Evolutionary conservation across 768 basidiomycete genomes (phyloP), one percentile per base, ranked within the genome.

Genomic region (Porpolomopsis calyptriformis): DNA sequence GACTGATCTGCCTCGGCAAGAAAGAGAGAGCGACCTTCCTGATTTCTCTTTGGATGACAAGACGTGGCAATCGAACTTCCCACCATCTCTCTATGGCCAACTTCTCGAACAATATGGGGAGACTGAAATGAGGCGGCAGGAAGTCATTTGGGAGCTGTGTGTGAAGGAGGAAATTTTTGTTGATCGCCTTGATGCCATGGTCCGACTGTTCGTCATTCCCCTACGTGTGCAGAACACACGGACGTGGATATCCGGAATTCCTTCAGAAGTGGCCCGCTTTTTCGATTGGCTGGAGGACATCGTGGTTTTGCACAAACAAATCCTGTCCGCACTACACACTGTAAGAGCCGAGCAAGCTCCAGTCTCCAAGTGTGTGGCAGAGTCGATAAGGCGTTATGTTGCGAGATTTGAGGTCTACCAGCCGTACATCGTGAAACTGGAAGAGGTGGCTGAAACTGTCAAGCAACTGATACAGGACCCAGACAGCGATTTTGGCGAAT

Each of bases 261-360:
- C 90, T 0, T 50, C 66, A 2, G 73, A 79, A 27, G 70, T 90
- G 10, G 72, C 80, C 1, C 76, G 78, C 9, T 68, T 91, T 18
- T 79, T 97, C 49, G 89, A 92, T 60, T 89, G 86, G 82, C 64
- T 93, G 41, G 89, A 93, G 52, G 87, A 89, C 53, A 86, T 97
- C 49, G 69, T 83, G 8, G 79, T 81, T 45, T 66, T 92, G 1
- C 92, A 96, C 53, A 64, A 68, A 3, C 73, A 80, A 48, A 67
- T 96, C 20, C 67, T 72, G 6, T 66, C 69, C 3, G 61, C 71
- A 1, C 57, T 87, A 49, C 62, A 69, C 10, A 54, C 65, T 10
- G 56, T 68, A 23, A 64, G 71, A 16, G 59, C 68, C 12, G 57
- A 60, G 35, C 68, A 73, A 49, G 58, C 64, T 43, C 61, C 72